These are phyloP conservation scores for Blastocystis sp. DNA, from an alignment of 352 stramenopile species.

Conservation along the genomic window DNA sequence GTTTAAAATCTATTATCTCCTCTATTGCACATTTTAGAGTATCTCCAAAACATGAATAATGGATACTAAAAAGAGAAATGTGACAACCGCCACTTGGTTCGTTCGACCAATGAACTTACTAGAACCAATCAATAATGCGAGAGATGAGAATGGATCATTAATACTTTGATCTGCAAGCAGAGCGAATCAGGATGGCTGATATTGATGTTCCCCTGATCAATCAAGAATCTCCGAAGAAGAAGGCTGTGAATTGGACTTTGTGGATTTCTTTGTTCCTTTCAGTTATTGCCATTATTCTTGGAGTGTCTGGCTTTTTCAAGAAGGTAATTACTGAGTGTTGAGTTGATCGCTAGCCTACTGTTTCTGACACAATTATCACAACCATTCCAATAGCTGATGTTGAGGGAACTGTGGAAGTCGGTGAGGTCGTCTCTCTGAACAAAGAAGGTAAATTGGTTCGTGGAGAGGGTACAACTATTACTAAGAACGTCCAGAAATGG, in stretches of 20 bases:
- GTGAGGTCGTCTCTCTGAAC: slow-evolving; percentile 43
- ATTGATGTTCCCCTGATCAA: neutral
- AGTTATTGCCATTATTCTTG: slow-evolving; percentile 39
- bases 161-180: neutral
- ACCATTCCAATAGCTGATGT: neutral
- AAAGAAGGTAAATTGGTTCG: slow-evolving; percentile 19
- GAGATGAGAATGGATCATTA: slow-evolving; percentile 8
- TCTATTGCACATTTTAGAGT: no score
- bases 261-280: slow-evolving; percentile 3
- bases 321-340: neutral
- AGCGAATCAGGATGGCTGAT: neutral
- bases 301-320: slow-evolving; percentile 26
- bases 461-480: slow-evolving; percentile 51
- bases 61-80: neutral
- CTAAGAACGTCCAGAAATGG: slow-evolving; percentile 42
- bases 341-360: slow-evolving; percentile 22
- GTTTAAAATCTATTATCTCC: neutral
- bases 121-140: slow-evolving; percentile 2
- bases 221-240: neutral
- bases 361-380: slow-evolving; percentile 15
- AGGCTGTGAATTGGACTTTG: neutral
- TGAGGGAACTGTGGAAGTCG: neutral
- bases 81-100: slow-evolving; percentile 30
- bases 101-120: neutral
- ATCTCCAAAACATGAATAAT: no score